Percentiles rank a stretch among this genome's conserved stretches.
phyloP scores from a whole-genome alignment of 2,329 filamentous ascomycete genomes.

The Monosporascus sp. region DNA sequence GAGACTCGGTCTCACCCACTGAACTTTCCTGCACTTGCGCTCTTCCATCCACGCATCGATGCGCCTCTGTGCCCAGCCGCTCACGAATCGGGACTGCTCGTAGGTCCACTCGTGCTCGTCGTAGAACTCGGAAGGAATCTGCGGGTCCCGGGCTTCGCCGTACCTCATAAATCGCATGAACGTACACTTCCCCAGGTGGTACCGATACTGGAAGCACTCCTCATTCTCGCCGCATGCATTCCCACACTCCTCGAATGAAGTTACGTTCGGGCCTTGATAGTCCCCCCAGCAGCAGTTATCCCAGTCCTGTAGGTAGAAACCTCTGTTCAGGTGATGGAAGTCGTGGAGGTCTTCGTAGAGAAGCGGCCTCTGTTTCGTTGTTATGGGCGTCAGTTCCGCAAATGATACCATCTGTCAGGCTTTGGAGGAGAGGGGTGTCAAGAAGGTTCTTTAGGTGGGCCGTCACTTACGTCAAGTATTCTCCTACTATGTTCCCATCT shows the following conservation, averaged over 20 bases:
- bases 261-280: slow-evolving; percentile 1
- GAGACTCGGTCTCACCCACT: slow-evolving; percentile 16
- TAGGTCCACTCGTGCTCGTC: neutral
- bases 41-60: slow-evolving; percentile 12
- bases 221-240: slow-evolving; percentile 12
- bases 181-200: slow-evolving; percentile 13
- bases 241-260: slow-evolving; percentile 11
- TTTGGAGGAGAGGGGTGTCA: neutral
- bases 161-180: slow-evolving; percentile 11
- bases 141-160: slow-evolving; percentile 5
- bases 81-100: slow-evolving; percentile 9
- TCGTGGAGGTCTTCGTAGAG: slow-evolving; percentile 33
- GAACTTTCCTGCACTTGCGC: slow-evolving; percentile 7
- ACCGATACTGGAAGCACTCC: slow-evolving; percentile 16
- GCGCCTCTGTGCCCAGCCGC: slow-evolving; percentile 14
- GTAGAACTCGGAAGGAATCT: neutral
- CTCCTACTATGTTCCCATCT: slow-evolving; percentile 35
- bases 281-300: slow-evolving; percentile 4
- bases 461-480: slow-evolving; percentile 24
- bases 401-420: slow-evolving; percentile 3
- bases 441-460: neutral
- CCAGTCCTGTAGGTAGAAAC: slow-evolving; percentile 1
- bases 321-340: slow-evolving; percentile 23
- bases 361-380: slow-evolving; percentile 25
- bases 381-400: slow-evolving; percentile 22